These are phyloP conservation scores for Phoenix dactylifera DNA, from an alignment of 176 grass and related monocot genomes.

Conservation along the genomic window DNA sequence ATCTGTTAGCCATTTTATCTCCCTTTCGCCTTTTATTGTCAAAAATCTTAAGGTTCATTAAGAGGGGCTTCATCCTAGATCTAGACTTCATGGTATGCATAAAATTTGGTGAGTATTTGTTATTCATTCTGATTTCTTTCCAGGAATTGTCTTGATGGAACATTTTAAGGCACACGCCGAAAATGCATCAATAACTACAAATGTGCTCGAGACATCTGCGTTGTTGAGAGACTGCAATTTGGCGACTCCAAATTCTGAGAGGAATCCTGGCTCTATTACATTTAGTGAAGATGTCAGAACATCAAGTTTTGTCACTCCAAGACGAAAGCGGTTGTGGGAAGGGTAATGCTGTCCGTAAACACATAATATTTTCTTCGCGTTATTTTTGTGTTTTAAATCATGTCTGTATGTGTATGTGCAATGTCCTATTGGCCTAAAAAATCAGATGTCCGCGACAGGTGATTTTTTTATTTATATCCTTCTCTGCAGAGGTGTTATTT, in stretches of 20 bases:
- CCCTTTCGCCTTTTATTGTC: no score
- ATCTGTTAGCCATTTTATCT: no score
- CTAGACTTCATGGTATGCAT: no score
- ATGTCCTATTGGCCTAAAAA: no score
- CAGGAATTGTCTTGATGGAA: constrained; percentile 52
- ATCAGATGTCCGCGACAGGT: no score
- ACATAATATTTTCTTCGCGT: background rate
- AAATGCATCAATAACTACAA: constrained; percentile 9
- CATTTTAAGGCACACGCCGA: constrained; percentile 25
- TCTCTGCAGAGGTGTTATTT: no score
- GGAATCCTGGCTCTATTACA: background rate
- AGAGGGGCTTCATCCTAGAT: no score
- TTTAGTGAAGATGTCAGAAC: background rate
- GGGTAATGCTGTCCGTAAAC: constrained; percentile 25
- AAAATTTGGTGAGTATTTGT: no score
- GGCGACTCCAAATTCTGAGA: background rate
- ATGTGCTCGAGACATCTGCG: constrained; percentile 28
- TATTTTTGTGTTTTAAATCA: background rate
- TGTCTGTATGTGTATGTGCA: no score
- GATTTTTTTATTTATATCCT: no score
- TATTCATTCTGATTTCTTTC: background rate
- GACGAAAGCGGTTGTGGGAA: constrained; percentile 27
- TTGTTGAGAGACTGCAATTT: constrained; percentile 14
- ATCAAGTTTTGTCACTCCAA: constrained; percentile 9
- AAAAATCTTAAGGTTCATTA: no score